Conservation (phyloP, 2,329 filamentous ascomycete species). For the Ascochyta viciae-villosae region DNA sequence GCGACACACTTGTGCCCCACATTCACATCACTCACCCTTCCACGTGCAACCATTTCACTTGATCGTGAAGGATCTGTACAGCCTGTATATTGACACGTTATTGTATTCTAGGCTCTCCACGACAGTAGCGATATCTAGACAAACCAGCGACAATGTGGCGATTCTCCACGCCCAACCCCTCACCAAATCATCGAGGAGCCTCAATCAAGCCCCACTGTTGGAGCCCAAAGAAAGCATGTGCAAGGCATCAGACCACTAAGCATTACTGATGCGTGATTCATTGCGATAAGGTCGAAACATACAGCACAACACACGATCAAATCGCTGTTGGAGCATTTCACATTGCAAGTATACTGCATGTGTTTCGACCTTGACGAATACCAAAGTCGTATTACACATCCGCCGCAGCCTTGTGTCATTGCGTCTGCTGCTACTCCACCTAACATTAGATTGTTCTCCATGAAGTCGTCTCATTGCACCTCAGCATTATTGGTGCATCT, state of each 20-base stretch:
- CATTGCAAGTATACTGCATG: not conserved
- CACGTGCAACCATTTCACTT: not conserved
- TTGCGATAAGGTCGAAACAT: not conserved
- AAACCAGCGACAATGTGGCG: not conserved
- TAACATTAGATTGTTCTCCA: not conserved
- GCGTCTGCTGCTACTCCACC: not conserved
- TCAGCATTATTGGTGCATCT: not conserved
- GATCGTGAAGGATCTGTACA: not conserved
- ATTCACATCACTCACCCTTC: not conserved
- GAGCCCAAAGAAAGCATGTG: not conserved
- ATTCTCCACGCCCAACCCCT: not conserved
- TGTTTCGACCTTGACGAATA: not conserved
- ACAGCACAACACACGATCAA: not conserved
- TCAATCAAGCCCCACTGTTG: slow-evolving; percentile 3
- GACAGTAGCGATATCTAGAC: not conserved
- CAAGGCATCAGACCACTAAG: not conserved
- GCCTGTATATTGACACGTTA: not conserved
- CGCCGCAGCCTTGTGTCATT: too few species aligned
- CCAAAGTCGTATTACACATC: not conserved
- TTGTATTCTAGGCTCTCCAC: not conserved
- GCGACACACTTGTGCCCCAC: not conserved
- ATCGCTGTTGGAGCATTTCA: not conserved
- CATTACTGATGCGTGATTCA: not conserved
- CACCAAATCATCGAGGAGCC: not conserved
- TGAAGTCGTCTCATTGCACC: not conserved